Evolutionary conservation across 176 grass and related monocot species (phyloP), one percentile per base, ranked within the genome.

Genomic region (Carex pumila): DNA sequence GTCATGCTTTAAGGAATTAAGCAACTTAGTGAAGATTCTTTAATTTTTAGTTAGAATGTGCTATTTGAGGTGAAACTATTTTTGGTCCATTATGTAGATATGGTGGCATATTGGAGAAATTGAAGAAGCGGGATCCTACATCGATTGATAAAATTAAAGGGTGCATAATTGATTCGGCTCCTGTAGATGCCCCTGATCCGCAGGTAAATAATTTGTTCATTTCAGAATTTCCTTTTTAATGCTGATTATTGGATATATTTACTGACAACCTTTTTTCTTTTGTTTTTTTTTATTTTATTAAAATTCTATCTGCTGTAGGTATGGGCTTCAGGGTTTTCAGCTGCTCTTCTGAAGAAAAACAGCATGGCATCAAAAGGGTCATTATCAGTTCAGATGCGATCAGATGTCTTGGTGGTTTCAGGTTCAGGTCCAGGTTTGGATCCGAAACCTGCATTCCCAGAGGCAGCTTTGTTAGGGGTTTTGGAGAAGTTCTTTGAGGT

Each of bases 241-340:
- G 54, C 4, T 79, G 7, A 68, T 29, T 45, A 59, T 29, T 61
- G 25, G 37, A 78, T 70, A 79, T 86, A 34, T 12, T 84, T 14
- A 3, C 85, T 70, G n/a, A n/a, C 41, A 45, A 83, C 21, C 5
- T 18, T 7, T 2, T 30, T 30, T 36, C 34, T 12, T 36, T 84
- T 25, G 37, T 1, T 69, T 4, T 71, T n/a, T 7, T 55, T 30
- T 4, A 64, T n/a, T 7, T 55, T 30, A 2, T 80, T 17, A 12
- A 8, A 0, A 65, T 70, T 61, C 45, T 14, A 76, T 21, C 45
- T 75, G 29, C 0, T 82, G 17, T 83, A 98, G 96, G 89, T 98
- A 61, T 98, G 96, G 96, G 96, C 96, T 62, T 91, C 79, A 25
- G 96, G 96, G 25, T 98, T 98, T 84, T 98, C 96, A 0, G 96